Base-by-base conservation (phyloP, 768 basidiomycete genomes). In the Russula lepida region DNA sequence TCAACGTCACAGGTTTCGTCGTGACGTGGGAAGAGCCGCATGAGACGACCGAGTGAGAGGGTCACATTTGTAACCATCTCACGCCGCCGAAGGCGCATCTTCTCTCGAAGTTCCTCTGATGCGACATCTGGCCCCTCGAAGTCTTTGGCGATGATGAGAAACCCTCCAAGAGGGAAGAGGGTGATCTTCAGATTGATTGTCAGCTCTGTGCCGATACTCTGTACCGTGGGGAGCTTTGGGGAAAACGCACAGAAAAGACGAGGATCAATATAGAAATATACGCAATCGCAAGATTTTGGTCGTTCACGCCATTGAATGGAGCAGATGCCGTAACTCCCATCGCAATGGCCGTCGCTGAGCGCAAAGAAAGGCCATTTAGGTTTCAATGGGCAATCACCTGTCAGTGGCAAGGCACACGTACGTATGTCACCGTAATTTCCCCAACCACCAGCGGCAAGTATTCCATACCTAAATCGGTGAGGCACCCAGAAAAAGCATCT, bases 401-500 rank as follows among this genome's bases (percentile, higher is more conserved):
- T 46, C 2, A 48, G 59, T 8, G 19, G 19, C 19, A 49, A 4
- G 17, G 46, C 5, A 8, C 30, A 73, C 83, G 68, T 67, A 88
- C 86, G 85, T 33, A 89, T 79, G 67, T 88, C 88, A 11, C 84
- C 86, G 48, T 79, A 79, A 66, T 89, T 89, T 9, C 76, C 79
- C 81, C 82, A 89, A 3, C 79, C 81, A 44, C 86, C 88, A 0
- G 87, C 86, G 4, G 81, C 80, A 0, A 89, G 67, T 23, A 90
- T 77, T 0, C 88, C 89, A 66, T 84, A 81, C 51, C 88, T 76
- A 68, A 90, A 89, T 28, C 85, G 79, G 67, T 88, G 84, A 1
- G 89, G 89, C 3, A 90, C 86, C 82, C 87, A 89, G 67, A 86
- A 89, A 54, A 86, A 66, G 63, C 80, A 79, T 52, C 79, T 80